phyloP scores from a whole-genome alignment of 1,139 yeast genomes.

The Geotrichum fermentans region DNA sequence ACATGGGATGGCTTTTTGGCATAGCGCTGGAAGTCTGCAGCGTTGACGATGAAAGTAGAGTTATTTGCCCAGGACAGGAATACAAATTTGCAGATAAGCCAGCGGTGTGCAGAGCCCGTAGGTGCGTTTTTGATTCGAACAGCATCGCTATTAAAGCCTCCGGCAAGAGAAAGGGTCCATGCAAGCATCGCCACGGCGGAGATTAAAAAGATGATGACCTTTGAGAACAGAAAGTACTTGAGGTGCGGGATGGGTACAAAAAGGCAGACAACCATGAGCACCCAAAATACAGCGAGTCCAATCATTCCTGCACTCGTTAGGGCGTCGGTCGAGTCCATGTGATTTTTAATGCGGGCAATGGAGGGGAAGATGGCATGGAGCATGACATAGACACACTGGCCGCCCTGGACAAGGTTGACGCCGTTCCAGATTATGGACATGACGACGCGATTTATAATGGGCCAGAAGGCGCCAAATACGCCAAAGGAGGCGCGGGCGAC shows the following conservation, averaged over 20 bases:
- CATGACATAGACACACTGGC: constrained; percentile 69
- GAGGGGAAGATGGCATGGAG: constrained; percentile 62
- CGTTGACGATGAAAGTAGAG: constrained; percentile 70
- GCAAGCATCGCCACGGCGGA: constrained; percentile 68
- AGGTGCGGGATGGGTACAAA: constrained; percentile 69
- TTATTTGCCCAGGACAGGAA: constrained; percentile 72
- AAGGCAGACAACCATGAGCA: constrained; percentile 62
- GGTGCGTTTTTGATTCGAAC: constrained; percentile 8
- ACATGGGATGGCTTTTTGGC: constrained; percentile 50
- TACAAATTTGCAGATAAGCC: constrained; percentile 66
- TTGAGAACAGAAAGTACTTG: constrained; percentile 66
- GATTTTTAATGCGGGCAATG: constrained; percentile 50
- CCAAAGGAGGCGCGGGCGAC: constrained; percentile 72
- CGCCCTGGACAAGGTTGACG: constrained; percentile 74
- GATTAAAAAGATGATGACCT: constrained; percentile 64
- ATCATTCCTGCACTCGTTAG: constrained; percentile 60
- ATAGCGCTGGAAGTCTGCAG: constrained; percentile 77
- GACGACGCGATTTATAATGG: constrained; percentile 70
- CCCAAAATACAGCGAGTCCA: constrained; percentile 66
- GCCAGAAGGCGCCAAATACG: constrained; percentile 74
- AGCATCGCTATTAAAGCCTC: constrained; percentile 41
- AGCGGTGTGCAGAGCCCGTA: constrained; percentile 53
- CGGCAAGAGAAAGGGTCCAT: constrained; percentile 66
- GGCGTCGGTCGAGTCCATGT: constrained; percentile 44
- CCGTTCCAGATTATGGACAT: constrained; percentile 82